Evolutionary conservation across 1,139 yeast species (phyloP).

Genomic region (Suhomyces yuchorum): DNA sequence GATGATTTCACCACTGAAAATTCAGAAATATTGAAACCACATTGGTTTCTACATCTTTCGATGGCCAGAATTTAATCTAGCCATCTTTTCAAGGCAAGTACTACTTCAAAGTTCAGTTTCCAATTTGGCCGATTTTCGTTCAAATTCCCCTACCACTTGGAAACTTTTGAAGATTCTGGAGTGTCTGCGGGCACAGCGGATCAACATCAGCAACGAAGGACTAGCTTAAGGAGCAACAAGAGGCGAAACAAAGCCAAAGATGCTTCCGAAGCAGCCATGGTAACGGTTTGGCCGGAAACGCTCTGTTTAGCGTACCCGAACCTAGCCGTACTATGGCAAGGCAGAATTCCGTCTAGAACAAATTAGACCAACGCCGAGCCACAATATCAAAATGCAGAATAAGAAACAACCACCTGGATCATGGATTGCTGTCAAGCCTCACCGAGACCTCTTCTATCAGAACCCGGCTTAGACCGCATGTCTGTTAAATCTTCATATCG

Average conservation of each 20-base stretch:
- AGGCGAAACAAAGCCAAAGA: neutral
- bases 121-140: too few species aligned
- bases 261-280: neutral
- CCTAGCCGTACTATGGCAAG: conserved; percentile 1
- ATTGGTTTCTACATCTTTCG: too few species aligned
- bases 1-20: too few species aligned
- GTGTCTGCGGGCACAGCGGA: neutral
- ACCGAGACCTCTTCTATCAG: conserved; percentile 3
- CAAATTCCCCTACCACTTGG: neutral
- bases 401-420: neutral
- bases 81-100: too few species aligned
- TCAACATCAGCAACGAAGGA: neutral
- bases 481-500: neutral
- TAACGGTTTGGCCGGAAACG: conserved; percentile 3
- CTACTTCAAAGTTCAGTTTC: too few species aligned
- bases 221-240: neutral
- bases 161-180: neutral
- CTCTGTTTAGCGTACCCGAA: neutral
- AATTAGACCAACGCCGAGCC: neutral
- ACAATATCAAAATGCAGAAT: neutral
- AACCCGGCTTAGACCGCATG: neutral
- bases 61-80: too few species aligned
- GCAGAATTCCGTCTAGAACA: neutral
- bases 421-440: neutral
- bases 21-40: too few species aligned